phyloP scores from a whole-genome alignment of 2,329 filamentous ascomycete genomes.

The Lecanosticta acicola region DNA sequence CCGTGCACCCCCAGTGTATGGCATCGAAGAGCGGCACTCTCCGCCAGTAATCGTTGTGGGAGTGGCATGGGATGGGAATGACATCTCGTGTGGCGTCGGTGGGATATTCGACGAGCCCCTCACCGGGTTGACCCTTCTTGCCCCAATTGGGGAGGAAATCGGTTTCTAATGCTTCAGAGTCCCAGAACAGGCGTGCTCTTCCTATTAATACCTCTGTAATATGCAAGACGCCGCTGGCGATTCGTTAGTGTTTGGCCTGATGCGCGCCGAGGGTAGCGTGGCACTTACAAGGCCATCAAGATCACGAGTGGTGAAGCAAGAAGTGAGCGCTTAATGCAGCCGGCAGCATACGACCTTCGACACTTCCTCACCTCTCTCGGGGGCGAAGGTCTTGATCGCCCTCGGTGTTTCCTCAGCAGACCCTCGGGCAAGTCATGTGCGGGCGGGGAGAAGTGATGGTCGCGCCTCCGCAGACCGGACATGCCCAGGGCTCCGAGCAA shows the following conservation, averaged over 20 bases:
- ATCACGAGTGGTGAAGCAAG: conserved; percentile 10
- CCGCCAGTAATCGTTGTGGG: conserved; percentile 67
- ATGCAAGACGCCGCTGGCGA: conserved; percentile 39
- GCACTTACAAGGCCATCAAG: conserved; percentile 20
- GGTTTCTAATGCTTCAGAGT: conserved; percentile 27
- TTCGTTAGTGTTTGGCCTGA: conserved; percentile 6
- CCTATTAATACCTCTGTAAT: conserved; percentile 37
- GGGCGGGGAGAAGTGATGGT: conserved; percentile 9
- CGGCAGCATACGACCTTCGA: conserved; percentile 11
- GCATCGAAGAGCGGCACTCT: conserved; percentile 58
- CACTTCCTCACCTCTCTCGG: conserved; percentile 10
- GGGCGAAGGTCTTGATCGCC: conserved; percentile 3
- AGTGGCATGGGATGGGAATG: conserved; percentile 54
- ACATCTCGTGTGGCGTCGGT: conserved; percentile 39
- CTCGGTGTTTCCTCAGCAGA: conserved; percentile 5
- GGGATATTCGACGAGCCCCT: conserved; percentile 34
- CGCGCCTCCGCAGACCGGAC: conserved; percentile 1
- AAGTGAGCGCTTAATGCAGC: conserved; percentile 7
- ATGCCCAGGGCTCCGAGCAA: conserved; percentile 2
- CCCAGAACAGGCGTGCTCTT: conserved; percentile 35
- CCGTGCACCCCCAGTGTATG: conserved; percentile 51
- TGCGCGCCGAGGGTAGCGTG: background rate
- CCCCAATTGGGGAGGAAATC: conserved; percentile 40
- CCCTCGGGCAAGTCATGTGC: conserved; percentile 8
- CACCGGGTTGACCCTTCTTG: conserved; percentile 32